A percentile compares a stretch with the other conserved stretches of the same genome.
Conservation (phyloP, 805 yeast genomes). For the Myxozyma kluyveri region DNA sequence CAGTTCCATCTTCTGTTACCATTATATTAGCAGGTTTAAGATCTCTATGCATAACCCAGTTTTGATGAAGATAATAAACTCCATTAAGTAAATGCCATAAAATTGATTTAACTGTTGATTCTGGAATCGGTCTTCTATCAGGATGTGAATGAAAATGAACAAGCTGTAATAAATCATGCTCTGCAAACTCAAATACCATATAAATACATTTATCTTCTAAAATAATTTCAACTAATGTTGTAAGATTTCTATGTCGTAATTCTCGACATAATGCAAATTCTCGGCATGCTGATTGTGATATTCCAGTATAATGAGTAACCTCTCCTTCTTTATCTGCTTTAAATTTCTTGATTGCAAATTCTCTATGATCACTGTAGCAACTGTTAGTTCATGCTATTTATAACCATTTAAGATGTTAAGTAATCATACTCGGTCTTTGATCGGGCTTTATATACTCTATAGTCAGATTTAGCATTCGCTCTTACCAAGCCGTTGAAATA, state of each 20-base stretch:
- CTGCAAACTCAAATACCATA: slow-evolving; percentile 95
- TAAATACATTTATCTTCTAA: slow-evolving; percentile 86
- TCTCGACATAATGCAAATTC: slow-evolving; percentile 96
- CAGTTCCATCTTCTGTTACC: slow-evolving; percentile 87
- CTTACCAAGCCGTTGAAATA: background rate
- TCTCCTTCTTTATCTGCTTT: slow-evolving; percentile 93
- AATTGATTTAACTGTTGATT: slow-evolving; percentile 72
- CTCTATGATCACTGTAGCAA: slow-evolving; percentile 33
- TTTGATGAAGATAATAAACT: slow-evolving; percentile 84
- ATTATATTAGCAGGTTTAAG: slow-evolving; percentile 96
- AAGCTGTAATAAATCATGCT: slow-evolving; percentile 89
- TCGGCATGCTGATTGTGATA: slow-evolving; percentile 91
- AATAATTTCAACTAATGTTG: slow-evolving; percentile 75
- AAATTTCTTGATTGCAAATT: slow-evolving; percentile 90
- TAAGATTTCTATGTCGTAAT: slow-evolving; percentile 71
- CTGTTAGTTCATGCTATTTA: background rate
- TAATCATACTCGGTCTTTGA: slow-evolving; percentile 39
- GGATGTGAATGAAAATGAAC: slow-evolving; percentile 94
- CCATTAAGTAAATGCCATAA: slow-evolving; percentile 93
- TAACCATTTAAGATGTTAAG: background rate
- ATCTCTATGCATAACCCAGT: slow-evolving; percentile 95
- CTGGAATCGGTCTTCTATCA: slow-evolving; percentile 74
- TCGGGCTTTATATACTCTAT: slow-evolving; percentile 81
- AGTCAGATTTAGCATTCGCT: background rate
- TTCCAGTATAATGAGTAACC: slow-evolving; percentile 84